These are phyloP conservation scores for Trichothecium sympodiale DNA, from an alignment of 2,329 filamentous ascomycete genomes.

Conservation along the genomic window DNA sequence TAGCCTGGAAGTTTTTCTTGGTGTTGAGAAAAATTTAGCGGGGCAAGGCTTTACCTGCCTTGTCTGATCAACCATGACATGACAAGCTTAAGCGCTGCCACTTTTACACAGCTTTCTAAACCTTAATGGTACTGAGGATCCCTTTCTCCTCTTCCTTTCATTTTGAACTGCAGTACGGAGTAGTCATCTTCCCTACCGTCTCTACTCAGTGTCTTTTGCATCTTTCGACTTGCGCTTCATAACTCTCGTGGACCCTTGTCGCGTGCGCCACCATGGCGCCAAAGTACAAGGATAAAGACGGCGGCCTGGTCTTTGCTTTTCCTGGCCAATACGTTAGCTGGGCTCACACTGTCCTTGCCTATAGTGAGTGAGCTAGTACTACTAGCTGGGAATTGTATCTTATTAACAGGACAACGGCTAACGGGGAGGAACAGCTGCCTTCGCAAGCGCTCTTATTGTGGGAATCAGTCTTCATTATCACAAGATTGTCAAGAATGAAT, in stretches of 20 bases:
- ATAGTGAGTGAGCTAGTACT: slow-evolving; percentile 44
- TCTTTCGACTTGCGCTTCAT: slow-evolving; percentile 6
- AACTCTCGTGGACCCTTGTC: not conserved
- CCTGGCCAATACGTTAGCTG: slow-evolving; percentile 87
- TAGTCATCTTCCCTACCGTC: no score
- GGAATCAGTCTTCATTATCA: slow-evolving; percentile 78
- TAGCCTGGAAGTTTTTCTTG: slow-evolving; percentile 2
- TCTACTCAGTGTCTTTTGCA: not conserved
- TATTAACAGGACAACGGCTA: not conserved
- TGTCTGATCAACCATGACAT: no score
- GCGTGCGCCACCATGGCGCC: slow-evolving; percentile 18
- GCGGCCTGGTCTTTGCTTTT: slow-evolving; percentile 50
- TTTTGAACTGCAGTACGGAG: no score
- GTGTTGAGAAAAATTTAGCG: slow-evolving; percentile 8
- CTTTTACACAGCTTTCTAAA: no score
- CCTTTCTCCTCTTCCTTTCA: not conserved
- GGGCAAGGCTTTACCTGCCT: no score
- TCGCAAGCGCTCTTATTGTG: slow-evolving; percentile 74
- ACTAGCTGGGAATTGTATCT: not conserved
- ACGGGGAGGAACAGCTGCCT: slow-evolving; percentile 49
- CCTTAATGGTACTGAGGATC: no score
- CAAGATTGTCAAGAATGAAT: slow-evolving; percentile 97
- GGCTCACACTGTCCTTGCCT: slow-evolving; percentile 74
- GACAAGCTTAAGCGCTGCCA: no score
- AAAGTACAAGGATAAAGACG: slow-evolving; percentile 55